Percentiles rank a stretch among this genome's conserved stretches.
These are phyloP conservation scores for Hordeum vulgare DNA, from an alignment of 176 grass and related monocot species.

Conservation along the genomic window MorexV3_pseudomolecules_assembly NC_058524.1:517861664-517862163, in stretches of 20 bases:
- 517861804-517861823: neutral
- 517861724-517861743: neutral
- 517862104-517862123: neutral
- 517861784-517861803: neutral
- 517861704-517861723: neutral
- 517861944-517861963: conserved; percentile 63
- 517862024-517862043: conserved; percentile 55
- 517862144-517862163: conserved; percentile 60
- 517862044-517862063: conserved; percentile 87
- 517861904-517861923: conserved; percentile 60
- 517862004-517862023: conserved; percentile 63
- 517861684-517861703: neutral
- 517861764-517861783: neutral
- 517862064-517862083: conserved; percentile 64
- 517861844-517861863: neutral
- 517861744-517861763: neutral
- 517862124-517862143: neutral
- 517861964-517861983: conserved; percentile 72
- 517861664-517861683: neutral
- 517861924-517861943: conserved; percentile 67
- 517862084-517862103: neutral
- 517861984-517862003: conserved; percentile 87
- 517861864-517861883: neutral
- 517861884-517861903: neutral
- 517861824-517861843: neutral